Conservation (phyloP, 1,284 basidiomycete species). For the Erythrobasidium hasegawianum region DNA sequence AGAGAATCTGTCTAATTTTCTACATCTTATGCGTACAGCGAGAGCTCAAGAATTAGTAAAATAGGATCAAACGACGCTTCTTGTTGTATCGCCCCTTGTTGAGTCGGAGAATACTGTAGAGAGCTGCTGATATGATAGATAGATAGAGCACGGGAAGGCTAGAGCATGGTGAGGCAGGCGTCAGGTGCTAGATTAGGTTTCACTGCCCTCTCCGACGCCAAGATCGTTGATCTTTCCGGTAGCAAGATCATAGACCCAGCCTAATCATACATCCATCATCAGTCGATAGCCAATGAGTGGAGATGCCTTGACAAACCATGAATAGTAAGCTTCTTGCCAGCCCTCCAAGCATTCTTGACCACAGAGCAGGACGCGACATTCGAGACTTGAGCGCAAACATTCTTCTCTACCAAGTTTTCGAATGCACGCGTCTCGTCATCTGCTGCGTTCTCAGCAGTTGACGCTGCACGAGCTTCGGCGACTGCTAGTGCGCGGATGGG, state of each 20-base stretch:
- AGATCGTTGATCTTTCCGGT: conserved; percentile 39
- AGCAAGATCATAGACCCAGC: conserved; percentile 39
- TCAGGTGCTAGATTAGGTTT: not conserved
- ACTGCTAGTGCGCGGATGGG: conserved; percentile 37
- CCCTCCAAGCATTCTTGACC: conserved; percentile 38
- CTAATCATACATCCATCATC: conserved; percentile 3
- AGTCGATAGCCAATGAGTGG: not conserved
- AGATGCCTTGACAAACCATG: conserved; percentile 34
- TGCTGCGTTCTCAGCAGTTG: conserved; percentile 2
- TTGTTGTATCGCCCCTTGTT: too few relatives aligned
- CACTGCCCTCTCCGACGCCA: conserved; percentile 26
- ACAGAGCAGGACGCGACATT: conserved; percentile 37
- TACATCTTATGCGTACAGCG: too few relatives aligned
- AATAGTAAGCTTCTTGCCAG: conserved; percentile 35
- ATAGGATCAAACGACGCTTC: too few relatives aligned
- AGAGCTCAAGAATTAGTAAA: too few relatives aligned
- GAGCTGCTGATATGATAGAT: too few relatives aligned
- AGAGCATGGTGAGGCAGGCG: too few relatives aligned
- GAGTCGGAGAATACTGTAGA: too few relatives aligned
- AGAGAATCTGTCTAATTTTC: too few relatives aligned
- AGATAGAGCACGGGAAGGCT: too few relatives aligned
- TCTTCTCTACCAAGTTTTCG: conserved; percentile 30
- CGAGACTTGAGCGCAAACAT: conserved; percentile 37
- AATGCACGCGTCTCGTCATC: conserved; percentile 9
- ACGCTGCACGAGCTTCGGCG: conserved; percentile 20